Evolutionary conservation across 78 protist species (phyloP).

Genomic region (Emiliania huxleyi): DNA sequence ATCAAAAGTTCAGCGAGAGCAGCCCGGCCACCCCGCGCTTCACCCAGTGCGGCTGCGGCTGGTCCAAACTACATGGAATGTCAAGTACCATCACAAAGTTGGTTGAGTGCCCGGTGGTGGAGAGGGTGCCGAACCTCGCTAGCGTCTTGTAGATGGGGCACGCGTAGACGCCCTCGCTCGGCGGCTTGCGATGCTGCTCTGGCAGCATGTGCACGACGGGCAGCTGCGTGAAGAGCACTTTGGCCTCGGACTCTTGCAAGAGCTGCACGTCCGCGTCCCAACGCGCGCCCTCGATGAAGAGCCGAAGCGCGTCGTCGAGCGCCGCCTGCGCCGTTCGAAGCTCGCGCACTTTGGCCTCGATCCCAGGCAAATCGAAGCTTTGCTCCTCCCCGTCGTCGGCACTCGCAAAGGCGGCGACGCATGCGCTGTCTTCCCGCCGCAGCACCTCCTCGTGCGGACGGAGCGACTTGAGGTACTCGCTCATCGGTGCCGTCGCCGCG

Average conservation of each 20-base stretch:
- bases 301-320: no score
- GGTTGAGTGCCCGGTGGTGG: constrained; percentile 58
- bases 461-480: not conserved
- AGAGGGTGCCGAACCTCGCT: constrained; percentile 65
- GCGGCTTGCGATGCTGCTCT: constrained; percentile 26
- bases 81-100: not conserved
- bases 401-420: not conserved
- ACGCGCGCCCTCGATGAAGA: constrained; percentile 44
- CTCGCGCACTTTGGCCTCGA: not conserved
- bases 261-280: constrained; percentile 18
- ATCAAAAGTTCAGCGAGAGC: not conserved
- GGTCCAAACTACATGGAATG: not conserved
- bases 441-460: not conserved
- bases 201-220: constrained; percentile 30
- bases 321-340: no score
- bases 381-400: not conserved
- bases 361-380: not conserved
- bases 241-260: constrained; percentile 53
- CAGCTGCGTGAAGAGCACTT: constrained; percentile 49
- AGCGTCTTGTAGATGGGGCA: constrained; percentile 70
- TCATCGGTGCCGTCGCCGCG: not conserved
- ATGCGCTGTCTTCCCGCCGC: not conserved
- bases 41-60: not conserved
- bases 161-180: constrained; percentile 37
- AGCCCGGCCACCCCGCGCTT: not conserved